These are phyloP conservation scores for Larix kaempferi DNA, from an alignment of 75 land plant genomes.

Conservation along the genomic window DNA sequence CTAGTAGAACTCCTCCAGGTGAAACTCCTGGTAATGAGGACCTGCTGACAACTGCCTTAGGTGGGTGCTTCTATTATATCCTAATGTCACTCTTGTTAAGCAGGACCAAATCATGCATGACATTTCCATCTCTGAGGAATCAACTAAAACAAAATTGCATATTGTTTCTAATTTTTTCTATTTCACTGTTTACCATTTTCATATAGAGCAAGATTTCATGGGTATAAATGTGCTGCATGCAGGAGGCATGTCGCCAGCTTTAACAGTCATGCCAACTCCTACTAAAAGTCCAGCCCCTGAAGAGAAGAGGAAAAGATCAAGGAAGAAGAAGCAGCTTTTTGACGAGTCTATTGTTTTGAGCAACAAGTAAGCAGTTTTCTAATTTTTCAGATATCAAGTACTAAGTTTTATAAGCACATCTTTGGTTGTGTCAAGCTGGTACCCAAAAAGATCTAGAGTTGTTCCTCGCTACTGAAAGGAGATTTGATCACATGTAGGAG, in stretches of 20 bases:
- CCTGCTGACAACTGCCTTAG: conserved; percentile 2
- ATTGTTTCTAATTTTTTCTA: neutral
- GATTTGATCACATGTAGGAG: neutral
- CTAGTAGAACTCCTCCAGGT: neutral
- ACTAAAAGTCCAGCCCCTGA: conserved; percentile 22
- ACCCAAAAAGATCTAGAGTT: neutral
- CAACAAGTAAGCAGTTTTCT: conserved; percentile 29
- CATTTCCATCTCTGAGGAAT: neutral
- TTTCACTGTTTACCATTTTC: neutral
- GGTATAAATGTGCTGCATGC: neutral
- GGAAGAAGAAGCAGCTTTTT: conserved; percentile 30
- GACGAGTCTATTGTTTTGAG: conserved; percentile 25
- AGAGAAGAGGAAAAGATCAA: conserved; percentile 16
- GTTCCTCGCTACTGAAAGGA: neutral
- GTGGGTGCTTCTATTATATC: neutral
- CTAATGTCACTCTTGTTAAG: neutral
- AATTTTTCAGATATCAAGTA: neutral
- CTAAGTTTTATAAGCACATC: too few species aligned
- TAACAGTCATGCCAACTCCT: conserved; percentile 33
- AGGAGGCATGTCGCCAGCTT: conserved; percentile 39
- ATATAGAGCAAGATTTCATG: neutral
- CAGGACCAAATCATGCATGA: neutral
- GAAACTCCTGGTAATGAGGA: conserved; percentile 12
- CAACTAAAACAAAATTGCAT: neutral
- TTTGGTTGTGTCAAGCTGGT: neutral